Evolutionary conservation across 2,329 filamentous ascomycete species (phyloP), one percentile per base, ranked within the genome.

Genomic region (Myriosclerotinia scirpicola): DNA sequence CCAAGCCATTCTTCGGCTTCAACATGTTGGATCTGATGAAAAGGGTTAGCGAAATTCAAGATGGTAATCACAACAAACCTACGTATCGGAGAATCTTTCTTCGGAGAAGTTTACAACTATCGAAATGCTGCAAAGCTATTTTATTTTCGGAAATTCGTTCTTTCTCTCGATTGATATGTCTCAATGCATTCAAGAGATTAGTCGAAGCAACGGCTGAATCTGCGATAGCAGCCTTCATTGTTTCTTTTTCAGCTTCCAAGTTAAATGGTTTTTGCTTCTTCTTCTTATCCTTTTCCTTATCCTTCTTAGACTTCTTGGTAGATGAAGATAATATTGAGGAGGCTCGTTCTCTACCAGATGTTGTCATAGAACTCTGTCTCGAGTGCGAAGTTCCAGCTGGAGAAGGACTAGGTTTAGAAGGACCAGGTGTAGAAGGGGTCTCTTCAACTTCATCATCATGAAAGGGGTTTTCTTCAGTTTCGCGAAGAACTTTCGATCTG

Each of bases 1-100:
- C 94, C 95, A 11, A 99, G 88, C 83, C 91, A 97, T 74, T 98
- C 89, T 75, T 98, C 94, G 11, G 88, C 89, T 76, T 97, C 92
- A 15, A 98, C 90, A 61, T 93, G 85, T 75, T 98, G 92, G 70
- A 98, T 97, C 86, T 89, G 65, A 64, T 40, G 6, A 59, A 59
- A 5, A 60, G 15, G 15, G 11, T 48, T 52, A 52, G 54, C 17
- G 30, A n/a, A 56, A 40, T 15, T 5, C 3, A 53, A 54, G 5
- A n/a, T 42, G 20, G 2, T 5, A 58, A 20, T 26, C 40, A 52
- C 11, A 14, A 17, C 17, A 30, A 9, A 79, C 84, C 68, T 78
- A 88, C 87, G 77, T 97, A 98, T 66, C 93, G 90, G 50, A 98
- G 77, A 40, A 98, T 90, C 76, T 92, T 91, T 67, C 92, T 85